Conservation (phyloP, 371 early-diverging fungal genomes). For the Apophysomyces sp. region DNA sequence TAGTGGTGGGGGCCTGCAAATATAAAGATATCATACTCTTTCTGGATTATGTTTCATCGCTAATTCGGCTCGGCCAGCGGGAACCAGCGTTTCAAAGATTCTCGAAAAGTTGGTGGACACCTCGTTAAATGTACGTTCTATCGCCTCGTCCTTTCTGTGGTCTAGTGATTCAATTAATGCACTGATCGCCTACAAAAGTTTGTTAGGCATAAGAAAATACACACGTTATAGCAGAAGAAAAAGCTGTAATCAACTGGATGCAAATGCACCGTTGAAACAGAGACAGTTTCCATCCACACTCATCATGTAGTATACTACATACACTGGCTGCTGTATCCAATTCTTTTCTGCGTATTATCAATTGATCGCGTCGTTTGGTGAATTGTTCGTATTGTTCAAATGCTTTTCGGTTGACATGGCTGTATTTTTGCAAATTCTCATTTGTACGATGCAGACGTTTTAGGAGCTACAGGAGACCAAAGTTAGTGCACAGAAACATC, state of each 20-base stretch:
- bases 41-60: conserved; percentile 72
- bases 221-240: too few relatives aligned
- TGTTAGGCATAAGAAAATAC: background rate
- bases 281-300: too few relatives aligned
- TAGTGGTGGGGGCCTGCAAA: too few relatives aligned
- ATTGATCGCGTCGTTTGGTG: conserved; percentile 83
- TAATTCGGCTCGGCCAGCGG: conserved; percentile 84
- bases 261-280: too few relatives aligned
- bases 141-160: conserved; percentile 95
- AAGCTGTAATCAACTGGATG: too few relatives aligned
- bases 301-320: background rate
- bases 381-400: conserved; percentile 95
- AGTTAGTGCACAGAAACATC: background rate
- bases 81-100: conserved; percentile 91
- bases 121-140: conserved; percentile 93
- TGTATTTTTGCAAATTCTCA: conserved; percentile 82
- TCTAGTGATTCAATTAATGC: conserved; percentile 89
- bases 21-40: too few relatives aligned
- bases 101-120: conserved; percentile 86
- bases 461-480: conserved; percentile 44
- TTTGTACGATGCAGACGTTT: conserved; percentile 80
- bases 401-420: conserved; percentile 97
- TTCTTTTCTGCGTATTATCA: conserved; percentile 82
- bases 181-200: conserved; percentile 63
- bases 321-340: conserved; percentile 80